Conservation (phyloP, 2,329 filamentous ascomycete species). For the Scolecobasidium constrictum region DNA sequence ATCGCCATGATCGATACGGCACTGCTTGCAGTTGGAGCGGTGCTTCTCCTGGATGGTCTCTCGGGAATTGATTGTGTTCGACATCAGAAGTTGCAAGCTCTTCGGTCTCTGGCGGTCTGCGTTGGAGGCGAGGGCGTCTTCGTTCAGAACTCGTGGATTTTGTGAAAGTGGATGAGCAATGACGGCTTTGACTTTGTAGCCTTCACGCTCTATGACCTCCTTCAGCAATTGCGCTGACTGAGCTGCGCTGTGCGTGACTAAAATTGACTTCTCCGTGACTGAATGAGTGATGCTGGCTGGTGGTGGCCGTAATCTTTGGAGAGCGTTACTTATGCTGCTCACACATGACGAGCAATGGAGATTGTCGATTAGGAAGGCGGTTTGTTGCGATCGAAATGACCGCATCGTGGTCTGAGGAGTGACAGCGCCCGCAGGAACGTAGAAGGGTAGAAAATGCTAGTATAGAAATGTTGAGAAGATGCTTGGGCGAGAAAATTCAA, state of each 20-base stretch:
- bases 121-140: neutral
- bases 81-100: constrained; percentile 1
- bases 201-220: neutral
- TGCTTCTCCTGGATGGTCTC: neutral
- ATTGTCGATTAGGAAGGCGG: neutral
- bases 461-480: too few species aligned
- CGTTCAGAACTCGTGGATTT: neutral
- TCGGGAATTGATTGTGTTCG: neutral
- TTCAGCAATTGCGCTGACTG: neutral
- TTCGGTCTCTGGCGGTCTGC: neutral
- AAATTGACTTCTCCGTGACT: neutral
- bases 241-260: neutral
- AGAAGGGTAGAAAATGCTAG: too few species aligned
- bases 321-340: neutral
- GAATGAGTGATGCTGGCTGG: neutral
- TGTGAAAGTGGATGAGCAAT: neutral
- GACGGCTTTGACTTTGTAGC: neutral
- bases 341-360: neutral
- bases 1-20: neutral
- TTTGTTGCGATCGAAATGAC: neutral
- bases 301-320: neutral
- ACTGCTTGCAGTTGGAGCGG: neutral
- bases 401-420: too few species aligned
- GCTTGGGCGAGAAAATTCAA: too few species aligned
- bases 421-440: too few species aligned